Evolutionary conservation across 73 alveolate genomes (phyloP).

Genomic region (Blepharisma stoltei): DNA sequence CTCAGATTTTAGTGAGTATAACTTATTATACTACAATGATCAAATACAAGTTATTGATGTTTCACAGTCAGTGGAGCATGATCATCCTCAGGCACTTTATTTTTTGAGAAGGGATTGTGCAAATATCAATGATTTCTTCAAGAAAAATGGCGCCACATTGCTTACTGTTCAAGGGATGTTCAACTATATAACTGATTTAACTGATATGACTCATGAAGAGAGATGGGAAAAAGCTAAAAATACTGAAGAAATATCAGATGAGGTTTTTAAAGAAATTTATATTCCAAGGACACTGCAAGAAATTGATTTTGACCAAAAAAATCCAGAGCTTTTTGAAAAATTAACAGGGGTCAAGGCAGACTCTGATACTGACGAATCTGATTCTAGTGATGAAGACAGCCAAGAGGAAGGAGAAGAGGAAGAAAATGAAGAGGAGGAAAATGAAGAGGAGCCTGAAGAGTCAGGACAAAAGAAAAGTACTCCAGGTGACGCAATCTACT

Average conservation of each 20-base stretch:
- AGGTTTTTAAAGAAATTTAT: conserved; percentile 55
- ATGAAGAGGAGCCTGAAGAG: conserved; percentile 62
- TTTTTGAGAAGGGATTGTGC: conserved; percentile 98
- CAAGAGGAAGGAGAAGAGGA: conserved; percentile 55
- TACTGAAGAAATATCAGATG: conserved; percentile 28
- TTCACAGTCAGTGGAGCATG: conserved; percentile 97
- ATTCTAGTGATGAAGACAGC: conserved; percentile 60
- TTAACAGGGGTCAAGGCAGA: conserved; percentile 34
- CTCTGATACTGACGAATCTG: conserved; percentile 57
- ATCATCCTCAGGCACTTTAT: conserved; percentile 98
- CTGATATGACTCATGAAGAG: conserved; percentile 24
- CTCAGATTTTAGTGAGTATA: conserved; percentile 99
- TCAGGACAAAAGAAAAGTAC: conserved; percentile 56
- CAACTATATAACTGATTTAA: conserved; percentile 17
- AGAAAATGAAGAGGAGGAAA: conserved; percentile 47
- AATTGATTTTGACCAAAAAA: conserved; percentile 37
- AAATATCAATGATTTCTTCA: conserved; percentile 88
- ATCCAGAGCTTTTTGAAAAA: background rate
- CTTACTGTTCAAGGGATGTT: conserved; percentile 53
- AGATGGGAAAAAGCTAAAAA: conserved; percentile 32
- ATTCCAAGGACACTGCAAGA: conserved; percentile 73
- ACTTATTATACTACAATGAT: conserved; percentile 83
- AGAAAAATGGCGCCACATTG: conserved; percentile 38
- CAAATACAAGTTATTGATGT: conserved; percentile 96
- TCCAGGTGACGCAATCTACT: conserved; percentile 63